Percentiles rank a stretch among this genome's conserved stretches.
Conservation (phyloP, 1,139 yeast genomes). For the Groenewaldozyma sp. region DNA sequence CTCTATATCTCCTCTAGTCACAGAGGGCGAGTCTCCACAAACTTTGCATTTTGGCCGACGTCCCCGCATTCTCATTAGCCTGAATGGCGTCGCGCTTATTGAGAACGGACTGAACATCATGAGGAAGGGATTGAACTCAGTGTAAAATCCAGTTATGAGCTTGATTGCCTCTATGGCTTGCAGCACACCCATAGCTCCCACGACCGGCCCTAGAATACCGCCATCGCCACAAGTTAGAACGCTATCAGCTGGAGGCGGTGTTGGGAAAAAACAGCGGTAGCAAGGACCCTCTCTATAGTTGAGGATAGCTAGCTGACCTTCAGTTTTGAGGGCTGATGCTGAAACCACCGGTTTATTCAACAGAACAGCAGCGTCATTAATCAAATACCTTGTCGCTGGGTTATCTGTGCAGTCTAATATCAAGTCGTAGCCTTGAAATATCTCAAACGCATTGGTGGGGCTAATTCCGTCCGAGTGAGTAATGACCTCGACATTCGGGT, state of each 20-base stretch:
- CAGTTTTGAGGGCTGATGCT: slow-evolving; percentile 86
- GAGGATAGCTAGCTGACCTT: slow-evolving; percentile 77
- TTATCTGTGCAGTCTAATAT: slow-evolving; percentile 93
- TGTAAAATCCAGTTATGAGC: slow-evolving; percentile 50
- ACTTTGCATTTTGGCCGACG: slow-evolving; percentile 51
- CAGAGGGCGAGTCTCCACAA: slow-evolving; percentile 45
- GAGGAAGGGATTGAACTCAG: slow-evolving; percentile 57
- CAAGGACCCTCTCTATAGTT: slow-evolving; percentile 79
- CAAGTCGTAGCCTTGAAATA: slow-evolving; percentile 57
- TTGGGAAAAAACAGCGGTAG: slow-evolving; percentile 86
- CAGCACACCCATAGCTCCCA: slow-evolving; percentile 79
- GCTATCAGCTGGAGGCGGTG: slow-evolving; percentile 77
- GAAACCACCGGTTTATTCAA: slow-evolving; percentile 67
- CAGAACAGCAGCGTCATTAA: slow-evolving; percentile 76
- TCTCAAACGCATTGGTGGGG: slow-evolving; percentile 51
- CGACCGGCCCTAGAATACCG: slow-evolving; percentile 93
- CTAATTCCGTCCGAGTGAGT: slow-evolving; percentile 47
- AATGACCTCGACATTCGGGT: slow-evolving; percentile 54
- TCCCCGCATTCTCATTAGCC: slow-evolving; percentile 74
- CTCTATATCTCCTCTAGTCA: slow-evolving; percentile 41
- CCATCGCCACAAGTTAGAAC: slow-evolving; percentile 88
- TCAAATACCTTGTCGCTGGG: slow-evolving; percentile 76
- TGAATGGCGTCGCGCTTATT: slow-evolving; percentile 43
- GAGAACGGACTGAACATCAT: slow-evolving; percentile 68
- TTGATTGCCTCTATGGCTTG: slow-evolving; percentile 88